These are phyloP conservation scores for Xylaria polymorpha DNA, from an alignment of 2,329 filamentous ascomycete genomes.

Conservation along the genomic window DNA sequence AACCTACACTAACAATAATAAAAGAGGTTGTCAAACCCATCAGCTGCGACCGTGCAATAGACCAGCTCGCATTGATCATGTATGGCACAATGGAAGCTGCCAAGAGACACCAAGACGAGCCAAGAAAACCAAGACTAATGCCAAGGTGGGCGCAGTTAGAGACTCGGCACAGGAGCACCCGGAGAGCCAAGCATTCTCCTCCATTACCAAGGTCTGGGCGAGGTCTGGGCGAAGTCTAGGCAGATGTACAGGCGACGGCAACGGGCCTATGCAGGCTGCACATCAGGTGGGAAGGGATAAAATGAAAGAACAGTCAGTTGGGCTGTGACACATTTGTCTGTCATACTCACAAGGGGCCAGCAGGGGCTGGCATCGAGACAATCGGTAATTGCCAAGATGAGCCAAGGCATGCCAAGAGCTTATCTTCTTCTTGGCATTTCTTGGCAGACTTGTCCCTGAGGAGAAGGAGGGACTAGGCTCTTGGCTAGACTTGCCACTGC, in stretches of 20 bases:
- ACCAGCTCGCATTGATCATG: slow-evolving; percentile 23
- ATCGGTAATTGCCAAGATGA: slow-evolving; percentile 42
- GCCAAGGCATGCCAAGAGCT: slow-evolving; percentile 46
- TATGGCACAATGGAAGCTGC: slow-evolving; percentile 28
- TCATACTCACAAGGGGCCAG: slow-evolving; percentile 20
- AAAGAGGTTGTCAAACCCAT: slow-evolving; percentile 15
- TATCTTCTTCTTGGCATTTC: slow-evolving; percentile 44
- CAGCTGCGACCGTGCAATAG: slow-evolving; percentile 16
- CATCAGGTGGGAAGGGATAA: slow-evolving; percentile 1
- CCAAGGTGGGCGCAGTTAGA: slow-evolving; percentile 47
- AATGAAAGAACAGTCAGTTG: slow-evolving; percentile 21
- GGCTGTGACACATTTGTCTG: slow-evolving; percentile 22
- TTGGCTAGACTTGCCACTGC: slow-evolving; percentile 10
- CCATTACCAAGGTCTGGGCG: slow-evolving; percentile 25
- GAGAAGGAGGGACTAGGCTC: slow-evolving; percentile 41
- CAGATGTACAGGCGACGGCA: not conserved
- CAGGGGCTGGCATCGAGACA: slow-evolving; percentile 39
- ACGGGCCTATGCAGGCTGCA: not conserved
- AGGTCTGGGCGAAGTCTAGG: slow-evolving; percentile 6
- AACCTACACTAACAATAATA: slow-evolving; percentile 7
- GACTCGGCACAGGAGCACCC: slow-evolving; percentile 47
- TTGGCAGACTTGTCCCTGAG: slow-evolving; percentile 46
- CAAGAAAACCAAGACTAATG: slow-evolving; percentile 33
- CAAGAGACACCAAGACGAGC: slow-evolving; percentile 34
- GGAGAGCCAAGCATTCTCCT: slow-evolving; percentile 34